Percentiles rank a stretch among this genome's conserved stretches.
Evolutionary conservation across 2,329 filamentous ascomycete species (phyloP).

Genomic region (Capronia americana): DNA sequence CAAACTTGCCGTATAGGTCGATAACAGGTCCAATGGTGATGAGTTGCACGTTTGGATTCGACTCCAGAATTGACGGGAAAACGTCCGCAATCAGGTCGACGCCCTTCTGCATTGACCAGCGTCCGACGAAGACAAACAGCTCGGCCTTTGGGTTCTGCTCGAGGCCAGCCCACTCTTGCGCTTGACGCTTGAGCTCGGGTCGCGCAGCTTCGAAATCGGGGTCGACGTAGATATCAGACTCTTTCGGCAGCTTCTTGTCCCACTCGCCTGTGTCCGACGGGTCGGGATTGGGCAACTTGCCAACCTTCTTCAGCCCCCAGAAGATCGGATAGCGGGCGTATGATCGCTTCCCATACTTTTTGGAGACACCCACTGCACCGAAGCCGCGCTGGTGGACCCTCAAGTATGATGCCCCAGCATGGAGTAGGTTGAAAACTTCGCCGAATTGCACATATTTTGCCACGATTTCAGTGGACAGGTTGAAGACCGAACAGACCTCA

Average conservation of each 20-base stretch:
- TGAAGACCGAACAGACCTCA: slow-evolving; percentile 70
- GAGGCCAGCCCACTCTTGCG: slow-evolving; percentile 71
- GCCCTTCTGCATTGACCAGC: slow-evolving; percentile 73
- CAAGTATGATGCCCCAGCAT: slow-evolving; percentile 70
- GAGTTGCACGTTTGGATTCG: slow-evolving; percentile 65
- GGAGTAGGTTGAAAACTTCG: slow-evolving; percentile 71
- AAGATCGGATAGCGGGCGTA: slow-evolving; percentile 73
- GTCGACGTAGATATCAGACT: slow-evolving; percentile 60
- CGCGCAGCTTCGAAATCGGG: slow-evolving; percentile 61
- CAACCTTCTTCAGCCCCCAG: slow-evolving; percentile 69
- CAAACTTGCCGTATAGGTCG: slow-evolving; percentile 72
- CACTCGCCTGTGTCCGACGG: slow-evolving; percentile 68
- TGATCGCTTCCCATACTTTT: slow-evolving; percentile 71
- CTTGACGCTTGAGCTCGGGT: slow-evolving; percentile 63
- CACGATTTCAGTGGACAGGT: slow-evolving; percentile 63
- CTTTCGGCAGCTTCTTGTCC: slow-evolving; percentile 60
- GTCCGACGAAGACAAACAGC: slow-evolving; percentile 71
- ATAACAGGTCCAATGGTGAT: slow-evolving; percentile 70
- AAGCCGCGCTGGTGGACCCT: slow-evolving; percentile 71
- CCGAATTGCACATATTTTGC: slow-evolving; percentile 70
- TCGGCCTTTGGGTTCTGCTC: slow-evolving; percentile 67
- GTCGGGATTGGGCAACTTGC: slow-evolving; percentile 69
- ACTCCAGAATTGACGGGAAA: slow-evolving; percentile 67
- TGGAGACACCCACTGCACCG: slow-evolving; percentile 71
- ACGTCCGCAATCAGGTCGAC: slow-evolving; percentile 72